Conservation (phyloP, 2,329 filamentous ascomycete genomes). For the Ilyonectria robusta region DNA sequence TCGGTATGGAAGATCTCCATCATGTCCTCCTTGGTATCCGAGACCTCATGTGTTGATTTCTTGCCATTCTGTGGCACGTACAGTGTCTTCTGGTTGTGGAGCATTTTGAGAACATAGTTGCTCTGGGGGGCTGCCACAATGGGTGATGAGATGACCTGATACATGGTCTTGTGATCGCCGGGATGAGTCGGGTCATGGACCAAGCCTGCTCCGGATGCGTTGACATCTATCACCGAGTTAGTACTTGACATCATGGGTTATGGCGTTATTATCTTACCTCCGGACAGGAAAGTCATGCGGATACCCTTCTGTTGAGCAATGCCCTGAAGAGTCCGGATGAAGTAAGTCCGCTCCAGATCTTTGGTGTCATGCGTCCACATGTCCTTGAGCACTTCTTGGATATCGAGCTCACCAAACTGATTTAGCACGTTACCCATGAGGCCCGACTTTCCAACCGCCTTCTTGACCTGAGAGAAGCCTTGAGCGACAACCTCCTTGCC, state of each 20-base stretch:
- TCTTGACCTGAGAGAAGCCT: constrained; percentile 95
- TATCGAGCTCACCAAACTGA: constrained; percentile 95
- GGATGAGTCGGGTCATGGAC: constrained; percentile 95
- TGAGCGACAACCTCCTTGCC: constrained; percentile 93
- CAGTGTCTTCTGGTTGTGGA: constrained; percentile 94
- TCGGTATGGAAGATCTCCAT: constrained; percentile 99
- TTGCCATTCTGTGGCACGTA: constrained; percentile 93
- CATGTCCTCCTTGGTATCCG: constrained; percentile 99
- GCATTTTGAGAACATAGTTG: constrained; percentile 89
- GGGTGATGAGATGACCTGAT: constrained; percentile 93
- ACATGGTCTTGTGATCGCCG: constrained; percentile 98
- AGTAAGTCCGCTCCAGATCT: constrained; percentile 95
- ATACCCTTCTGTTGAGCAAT: constrained; percentile 96
- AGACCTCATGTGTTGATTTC: constrained; percentile 78
- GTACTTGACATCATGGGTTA: constrained; percentile 19
- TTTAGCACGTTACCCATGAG: constrained; percentile 96
- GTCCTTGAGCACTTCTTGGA: constrained; percentile 94
- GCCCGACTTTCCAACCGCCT: constrained; percentile 93
- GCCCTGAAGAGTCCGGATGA: constrained; percentile 95
- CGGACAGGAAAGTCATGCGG: constrained; percentile 96
- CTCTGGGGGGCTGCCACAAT: constrained; percentile 92
- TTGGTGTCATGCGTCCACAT: constrained; percentile 99
- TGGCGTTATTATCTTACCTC: constrained; percentile 67
- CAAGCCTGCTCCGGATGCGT: constrained; percentile 90
- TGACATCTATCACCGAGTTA: constrained; percentile 73